Evolutionary conservation across 1,284 basidiomycete genomes (phyloP).

Genomic region (Melampsora americana): DNA sequence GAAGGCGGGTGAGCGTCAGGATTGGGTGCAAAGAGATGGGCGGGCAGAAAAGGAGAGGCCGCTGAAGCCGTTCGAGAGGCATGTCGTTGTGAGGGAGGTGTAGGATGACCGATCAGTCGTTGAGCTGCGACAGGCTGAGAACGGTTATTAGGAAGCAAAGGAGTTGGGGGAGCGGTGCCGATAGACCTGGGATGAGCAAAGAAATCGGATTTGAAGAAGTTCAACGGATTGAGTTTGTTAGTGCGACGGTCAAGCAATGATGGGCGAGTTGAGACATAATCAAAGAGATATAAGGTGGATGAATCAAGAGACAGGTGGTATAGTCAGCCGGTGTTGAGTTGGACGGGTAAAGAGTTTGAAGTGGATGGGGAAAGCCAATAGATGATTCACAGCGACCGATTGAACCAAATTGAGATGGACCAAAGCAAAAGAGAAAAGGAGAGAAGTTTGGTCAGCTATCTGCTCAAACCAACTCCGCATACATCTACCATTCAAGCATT

Average conservation of each 20-base stretch:
- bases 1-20: conserved; percentile 34
- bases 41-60: conserved; percentile 15
- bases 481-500: not conserved
- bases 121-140: not conserved
- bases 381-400: not conserved
- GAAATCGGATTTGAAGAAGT: not conserved
- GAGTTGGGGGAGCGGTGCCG: conserved; percentile 39
- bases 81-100: conserved; percentile 1
- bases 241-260: not conserved
- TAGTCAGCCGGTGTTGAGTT: not conserved
- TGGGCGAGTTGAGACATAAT: not conserved
- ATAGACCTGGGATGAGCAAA: conserved; percentile 19
- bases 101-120: conserved; percentile 11
- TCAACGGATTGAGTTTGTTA: not conserved
- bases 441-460: not conserved
- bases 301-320: not conserved
- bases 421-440: not conserved
- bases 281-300: not conserved
- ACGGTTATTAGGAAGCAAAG: conserved; percentile 12
- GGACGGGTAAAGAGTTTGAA: not conserved
- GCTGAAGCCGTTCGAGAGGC: not conserved
- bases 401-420: not conserved
- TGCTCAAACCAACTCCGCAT: not conserved
- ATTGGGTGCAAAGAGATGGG: conserved; percentile 40
- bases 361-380: not conserved